Evolutionary conservation across 257 asterid genomes (phyloP).

Genomic region (Solanum megistacrolobum): DNA sequence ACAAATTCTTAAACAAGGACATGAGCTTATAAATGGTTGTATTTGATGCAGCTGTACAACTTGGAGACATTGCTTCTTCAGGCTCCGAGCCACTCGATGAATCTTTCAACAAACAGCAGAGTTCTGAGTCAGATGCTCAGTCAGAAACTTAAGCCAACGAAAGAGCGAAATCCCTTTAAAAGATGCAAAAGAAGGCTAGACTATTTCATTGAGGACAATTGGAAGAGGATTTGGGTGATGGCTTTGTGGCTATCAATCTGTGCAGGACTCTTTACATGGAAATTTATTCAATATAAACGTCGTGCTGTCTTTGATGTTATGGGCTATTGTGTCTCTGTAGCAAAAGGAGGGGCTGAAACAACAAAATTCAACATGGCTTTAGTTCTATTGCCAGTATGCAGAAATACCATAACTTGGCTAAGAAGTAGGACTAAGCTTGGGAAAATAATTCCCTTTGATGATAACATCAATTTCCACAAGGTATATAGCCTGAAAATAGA

Average conservation of each 20-base stretch:
- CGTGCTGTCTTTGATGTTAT: conserved; percentile 6
- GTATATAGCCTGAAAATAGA: neutral
- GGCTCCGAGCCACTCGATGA: conserved; percentile 7
- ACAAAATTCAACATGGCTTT: conserved; percentile 15
- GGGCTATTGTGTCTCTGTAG: conserved; percentile 12
- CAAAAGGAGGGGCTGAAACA: conserved; percentile 16
- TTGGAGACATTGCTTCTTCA: conserved; percentile 19
- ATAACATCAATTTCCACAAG: conserved; percentile 17
- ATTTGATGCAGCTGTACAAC: conserved; percentile 10
- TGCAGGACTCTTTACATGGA: conserved; percentile 10
- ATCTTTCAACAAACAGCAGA: conserved; percentile 11
- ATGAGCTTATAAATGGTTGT: neutral
- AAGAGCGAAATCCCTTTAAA: conserved; percentile 15
- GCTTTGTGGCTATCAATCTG: conserved; percentile 11
- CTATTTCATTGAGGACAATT: conserved; percentile 12
- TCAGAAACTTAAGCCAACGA: conserved; percentile 20
- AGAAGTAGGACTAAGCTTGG: conserved; percentile 13
- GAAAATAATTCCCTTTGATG: conserved; percentile 8
- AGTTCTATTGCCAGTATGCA: conserved; percentile 13
- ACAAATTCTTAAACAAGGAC: neutral
- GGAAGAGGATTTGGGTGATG: conserved; percentile 17
- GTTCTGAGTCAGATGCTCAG: conserved; percentile 18
- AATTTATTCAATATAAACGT: conserved; percentile 7
- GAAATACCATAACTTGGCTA: conserved; percentile 18
- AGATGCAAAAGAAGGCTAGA: conserved; percentile 1